Conservation (phyloP, 495 filamentous ascomycete species). For the Cryomyces minteri region DNA sequence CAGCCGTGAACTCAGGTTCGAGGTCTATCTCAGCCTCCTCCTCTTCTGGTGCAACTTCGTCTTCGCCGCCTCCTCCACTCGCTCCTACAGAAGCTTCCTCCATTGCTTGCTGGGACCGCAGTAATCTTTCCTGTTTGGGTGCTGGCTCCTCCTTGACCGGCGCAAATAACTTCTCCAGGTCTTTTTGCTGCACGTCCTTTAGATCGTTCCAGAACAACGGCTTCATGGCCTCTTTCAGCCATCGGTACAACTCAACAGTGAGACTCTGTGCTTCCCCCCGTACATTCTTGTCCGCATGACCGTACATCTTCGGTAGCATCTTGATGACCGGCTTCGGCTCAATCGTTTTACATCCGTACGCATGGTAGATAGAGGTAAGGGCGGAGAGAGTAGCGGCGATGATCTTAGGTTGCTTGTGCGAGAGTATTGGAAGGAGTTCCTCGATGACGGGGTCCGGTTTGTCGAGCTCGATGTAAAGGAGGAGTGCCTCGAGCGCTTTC, state of each 20-base stretch:
- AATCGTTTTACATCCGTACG: constrained; percentile 87
- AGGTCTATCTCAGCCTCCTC: constrained; percentile 69
- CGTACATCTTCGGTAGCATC: constrained; percentile 73
- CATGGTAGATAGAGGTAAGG: constrained; percentile 69
- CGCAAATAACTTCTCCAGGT: constrained; percentile 88
- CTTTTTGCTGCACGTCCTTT: constrained; percentile 88
- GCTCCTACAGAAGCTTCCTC: constrained; percentile 44
- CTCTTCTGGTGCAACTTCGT: constrained; percentile 36
- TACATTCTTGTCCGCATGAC: constrained; percentile 97
- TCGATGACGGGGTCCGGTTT: constrained; percentile 74
- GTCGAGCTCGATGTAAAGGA: constrained; percentile 83
- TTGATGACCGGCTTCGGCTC: constrained; percentile 96
- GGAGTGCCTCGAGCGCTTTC: constrained; percentile 65
- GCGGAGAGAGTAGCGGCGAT: constrained; percentile 69
- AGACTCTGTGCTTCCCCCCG: constrained; percentile 85
- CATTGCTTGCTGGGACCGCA: constrained; percentile 75
- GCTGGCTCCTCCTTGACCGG: constrained; percentile 70
- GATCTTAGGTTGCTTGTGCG: constrained; percentile 88
- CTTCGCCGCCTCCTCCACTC: constrained; percentile 26
- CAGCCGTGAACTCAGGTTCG: constrained; percentile 48
- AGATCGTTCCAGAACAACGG: constrained; percentile 92
- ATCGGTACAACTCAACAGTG: constrained; percentile 87
- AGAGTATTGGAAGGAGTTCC: constrained; percentile 67
- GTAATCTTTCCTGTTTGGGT: constrained; percentile 80
- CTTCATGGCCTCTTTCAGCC: constrained; percentile 96